Evolutionary conservation across 345 rosid genomes (phyloP).

Genomic region (Eucalyptus curtisii): DNA sequence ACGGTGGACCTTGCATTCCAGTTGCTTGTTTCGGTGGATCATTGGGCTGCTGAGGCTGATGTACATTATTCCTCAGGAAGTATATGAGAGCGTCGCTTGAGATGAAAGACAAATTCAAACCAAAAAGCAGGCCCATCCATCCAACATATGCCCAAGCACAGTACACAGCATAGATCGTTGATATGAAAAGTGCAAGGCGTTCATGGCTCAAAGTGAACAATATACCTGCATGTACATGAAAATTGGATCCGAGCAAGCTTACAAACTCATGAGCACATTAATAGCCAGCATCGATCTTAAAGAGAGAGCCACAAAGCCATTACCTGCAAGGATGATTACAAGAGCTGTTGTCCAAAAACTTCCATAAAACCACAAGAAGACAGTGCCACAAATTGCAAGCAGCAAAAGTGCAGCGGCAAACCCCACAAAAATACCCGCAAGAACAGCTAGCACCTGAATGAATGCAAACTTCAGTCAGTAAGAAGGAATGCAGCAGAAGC

Average conservation of each 20-base stretch:
- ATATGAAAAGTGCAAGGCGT: slow-evolving; percentile 52
- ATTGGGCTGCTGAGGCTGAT: slow-evolving; percentile 35
- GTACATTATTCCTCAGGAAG: slow-evolving; percentile 52
- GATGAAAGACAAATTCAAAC: slow-evolving; percentile 77
- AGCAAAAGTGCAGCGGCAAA: slow-evolving; percentile 45
- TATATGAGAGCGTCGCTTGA: slow-evolving; percentile 80
- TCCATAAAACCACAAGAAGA: slow-evolving; percentile 84
- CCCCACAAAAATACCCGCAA: slow-evolving; percentile 55
- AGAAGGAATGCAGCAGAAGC: background rate
- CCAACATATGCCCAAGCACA: slow-evolving; percentile 78
- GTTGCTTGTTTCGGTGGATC: slow-evolving; percentile 22
- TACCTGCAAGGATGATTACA: slow-evolving; percentile 65
- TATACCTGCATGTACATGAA: slow-evolving; percentile 37
- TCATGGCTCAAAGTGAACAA: slow-evolving; percentile 58
- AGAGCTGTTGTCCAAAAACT: slow-evolving; percentile 82
- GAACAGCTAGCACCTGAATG: slow-evolving; percentile 49
- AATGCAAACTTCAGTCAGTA: background rate
- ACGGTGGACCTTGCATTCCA: slow-evolving; percentile 33
- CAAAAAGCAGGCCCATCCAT: slow-evolving; percentile 79
- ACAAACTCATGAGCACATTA: background rate
- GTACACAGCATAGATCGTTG: slow-evolving; percentile 57
- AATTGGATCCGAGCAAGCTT: background rate
- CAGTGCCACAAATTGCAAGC: slow-evolving; percentile 46
- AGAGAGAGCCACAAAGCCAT: background rate
- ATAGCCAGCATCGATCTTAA: background rate